Evolutionary conservation across 177 flowering plant genomes (phyloP).

Genomic region (Telopea speciosissima): DNA sequence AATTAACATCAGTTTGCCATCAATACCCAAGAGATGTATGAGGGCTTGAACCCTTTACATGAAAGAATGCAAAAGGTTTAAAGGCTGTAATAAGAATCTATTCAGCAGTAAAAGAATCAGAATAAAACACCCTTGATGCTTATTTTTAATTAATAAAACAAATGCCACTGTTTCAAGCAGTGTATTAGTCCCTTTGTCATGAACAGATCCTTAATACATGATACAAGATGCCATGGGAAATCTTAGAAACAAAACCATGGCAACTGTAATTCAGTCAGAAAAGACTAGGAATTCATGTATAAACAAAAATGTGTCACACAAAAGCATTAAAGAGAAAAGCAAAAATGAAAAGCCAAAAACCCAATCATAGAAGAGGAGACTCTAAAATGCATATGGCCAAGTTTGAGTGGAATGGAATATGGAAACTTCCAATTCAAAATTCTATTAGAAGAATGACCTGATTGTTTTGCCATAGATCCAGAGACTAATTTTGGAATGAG

Average conservation of each 20-base stretch:
- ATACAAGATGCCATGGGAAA: not conserved
- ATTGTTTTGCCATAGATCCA: not conserved
- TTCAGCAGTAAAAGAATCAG: not conserved
- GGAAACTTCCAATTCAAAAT: not conserved
- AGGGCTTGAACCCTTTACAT: not conserved
- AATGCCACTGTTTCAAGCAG: too few relatives aligned
- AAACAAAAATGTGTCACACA: not conserved
- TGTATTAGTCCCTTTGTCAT: too few relatives aligned
- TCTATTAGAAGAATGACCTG: not conserved
- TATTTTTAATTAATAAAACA: too few relatives aligned
- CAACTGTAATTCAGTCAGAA: not conserved
- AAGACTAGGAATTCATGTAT: not conserved
- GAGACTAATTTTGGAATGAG: not conserved
- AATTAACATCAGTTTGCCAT: slow-evolving; percentile 5
- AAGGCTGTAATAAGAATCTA: not conserved
- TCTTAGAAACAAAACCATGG: not conserved
- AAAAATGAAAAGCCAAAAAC: not conserved
- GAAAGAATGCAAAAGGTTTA: not conserved
- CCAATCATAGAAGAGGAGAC: not conserved
- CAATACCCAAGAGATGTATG: not conserved
- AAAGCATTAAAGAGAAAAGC: not conserved
- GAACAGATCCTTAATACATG: not conserved
- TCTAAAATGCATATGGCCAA: not conserved
- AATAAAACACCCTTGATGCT: not conserved
- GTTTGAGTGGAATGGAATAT: not conserved